These are phyloP conservation scores for Trichosporon asahii DNA, from an alignment of 1,284 basidiomycete species.

Conservation along the genomic window DNA sequence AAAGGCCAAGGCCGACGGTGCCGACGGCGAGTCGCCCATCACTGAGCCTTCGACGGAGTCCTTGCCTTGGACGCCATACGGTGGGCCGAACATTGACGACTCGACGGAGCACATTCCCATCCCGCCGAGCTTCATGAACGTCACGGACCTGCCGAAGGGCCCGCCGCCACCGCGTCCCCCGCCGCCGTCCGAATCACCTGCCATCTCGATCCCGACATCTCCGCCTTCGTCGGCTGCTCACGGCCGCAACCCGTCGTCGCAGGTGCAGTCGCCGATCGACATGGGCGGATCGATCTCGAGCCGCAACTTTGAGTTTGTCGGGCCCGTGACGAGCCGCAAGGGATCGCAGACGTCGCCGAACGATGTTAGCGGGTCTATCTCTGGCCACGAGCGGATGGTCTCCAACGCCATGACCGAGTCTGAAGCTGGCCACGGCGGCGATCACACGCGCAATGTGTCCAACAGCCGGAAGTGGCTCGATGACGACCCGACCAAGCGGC, in stretches of 20 bases:
- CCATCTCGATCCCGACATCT: not conserved
- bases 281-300: not conserved
- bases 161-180: slow-evolving; percentile 20
- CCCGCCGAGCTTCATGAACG: slow-evolving; percentile 3
- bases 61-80: not conserved
- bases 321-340: not conserved
- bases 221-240: not conserved
- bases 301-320: not conserved
- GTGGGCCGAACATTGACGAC: slow-evolving; percentile 1
- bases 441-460: slow-evolving; percentile 11
- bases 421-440: not conserved
- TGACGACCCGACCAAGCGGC: slow-evolving; percentile 37
- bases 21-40: slow-evolving; percentile 8
- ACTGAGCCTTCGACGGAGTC: not conserved
- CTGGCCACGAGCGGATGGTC: not conserved
- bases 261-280: slow-evolving; percentile 6
- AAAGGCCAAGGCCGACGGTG: slow-evolving; percentile 41
- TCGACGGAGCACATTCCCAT: slow-evolving; percentile 3
- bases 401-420: slow-evolving; percentile 1
- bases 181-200: slow-evolving; percentile 7
- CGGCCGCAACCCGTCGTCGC: not conserved
- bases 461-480: slow-evolving; percentile 21
- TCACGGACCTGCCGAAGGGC: slow-evolving; percentile 17
- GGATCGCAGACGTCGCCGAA: not conserved
- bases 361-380: not conserved